Conservation (phyloP, 108 stramenopile species). For the Mayamaea pseudoterrestris region DNA sequence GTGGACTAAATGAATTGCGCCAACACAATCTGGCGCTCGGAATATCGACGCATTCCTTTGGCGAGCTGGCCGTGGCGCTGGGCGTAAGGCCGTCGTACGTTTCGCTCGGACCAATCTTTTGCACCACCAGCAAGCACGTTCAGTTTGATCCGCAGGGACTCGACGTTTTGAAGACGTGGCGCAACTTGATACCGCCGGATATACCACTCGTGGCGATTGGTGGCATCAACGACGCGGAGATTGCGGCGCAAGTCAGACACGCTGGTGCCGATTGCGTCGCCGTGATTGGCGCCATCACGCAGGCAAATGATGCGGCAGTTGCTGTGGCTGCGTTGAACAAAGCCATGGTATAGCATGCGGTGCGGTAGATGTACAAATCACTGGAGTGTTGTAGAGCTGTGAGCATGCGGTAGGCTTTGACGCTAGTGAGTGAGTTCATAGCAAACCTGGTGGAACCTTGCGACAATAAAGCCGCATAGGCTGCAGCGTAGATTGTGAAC, state of each 20-base stretch:
- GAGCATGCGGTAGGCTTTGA: too few relatives aligned
- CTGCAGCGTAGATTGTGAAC: too few relatives aligned
- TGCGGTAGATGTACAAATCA: too few relatives aligned
- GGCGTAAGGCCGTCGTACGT: conserved; percentile 82
- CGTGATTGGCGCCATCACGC: conserved; percentile 80
- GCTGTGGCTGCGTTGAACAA: conserved; percentile 36
- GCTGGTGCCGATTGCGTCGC: conserved; percentile 86
- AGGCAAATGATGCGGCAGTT: conserved; percentile 37
- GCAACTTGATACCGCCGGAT: conserved; percentile 49
- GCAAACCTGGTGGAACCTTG: too few relatives aligned
- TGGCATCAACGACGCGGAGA: conserved; percentile 56
- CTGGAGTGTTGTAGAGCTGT: too few relatives aligned
- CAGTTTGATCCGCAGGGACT: conserved; percentile 82
- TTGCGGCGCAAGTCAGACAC: conserved; percentile 42
- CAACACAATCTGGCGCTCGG: conserved; percentile 60
- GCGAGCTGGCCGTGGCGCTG: conserved; percentile 75
- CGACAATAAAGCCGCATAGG: too few relatives aligned
- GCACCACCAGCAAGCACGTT: conserved; percentile 75
- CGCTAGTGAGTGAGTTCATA: too few relatives aligned
- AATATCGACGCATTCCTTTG: conserved; percentile 84
- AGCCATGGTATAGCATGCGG: conserved; percentile 41
- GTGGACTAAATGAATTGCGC: conserved; percentile 39
- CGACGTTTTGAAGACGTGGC: conserved; percentile 64
- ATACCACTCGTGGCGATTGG: conserved; percentile 86
- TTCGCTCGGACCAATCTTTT: conserved; percentile 82